phyloP scores from a whole-genome alignment of 2,329 filamentous ascomycete species.

The Neospermospora avenae region DNA sequence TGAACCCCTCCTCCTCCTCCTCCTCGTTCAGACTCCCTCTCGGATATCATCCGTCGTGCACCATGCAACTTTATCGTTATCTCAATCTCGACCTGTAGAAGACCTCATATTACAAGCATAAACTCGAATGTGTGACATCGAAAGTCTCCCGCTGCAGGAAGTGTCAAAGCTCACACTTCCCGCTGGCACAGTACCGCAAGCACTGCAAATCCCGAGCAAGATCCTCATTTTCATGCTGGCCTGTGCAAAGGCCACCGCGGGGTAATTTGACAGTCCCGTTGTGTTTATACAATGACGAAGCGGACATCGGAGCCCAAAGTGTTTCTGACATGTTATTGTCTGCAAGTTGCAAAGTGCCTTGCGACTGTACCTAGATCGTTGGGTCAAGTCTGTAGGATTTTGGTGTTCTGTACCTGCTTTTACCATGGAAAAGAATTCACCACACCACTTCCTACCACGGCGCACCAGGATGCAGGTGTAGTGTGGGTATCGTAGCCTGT shows the following conservation, averaged over 20 bases:
- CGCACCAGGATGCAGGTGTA: constrained; percentile 11
- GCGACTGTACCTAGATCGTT: neutral
- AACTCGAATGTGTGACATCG: constrained; percentile 30
- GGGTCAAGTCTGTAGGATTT: neutral
- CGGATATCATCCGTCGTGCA: constrained; percentile 21
- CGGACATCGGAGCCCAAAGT: neutral
- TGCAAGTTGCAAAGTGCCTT: neutral
- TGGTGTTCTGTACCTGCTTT: constrained; percentile 2
- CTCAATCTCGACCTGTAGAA: constrained; percentile 8
- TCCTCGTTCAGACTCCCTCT: constrained; percentile 15
- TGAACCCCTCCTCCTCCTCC: neutral
- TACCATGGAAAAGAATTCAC: constrained; percentile 6
- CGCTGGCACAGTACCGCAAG: constrained; percentile 17
- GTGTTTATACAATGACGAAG: constrained; percentile 4
- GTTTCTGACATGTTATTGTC: constrained; percentile 7
- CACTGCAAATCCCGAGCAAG: constrained; percentile 14
- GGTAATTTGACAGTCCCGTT: constrained; percentile 7
- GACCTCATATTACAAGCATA: constrained; percentile 15
- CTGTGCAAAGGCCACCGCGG: constrained; percentile 18
- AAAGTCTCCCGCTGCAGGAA: constrained; percentile 26
- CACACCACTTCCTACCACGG: constrained; percentile 20
- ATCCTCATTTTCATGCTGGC: constrained; percentile 22
- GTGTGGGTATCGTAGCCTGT: constrained; percentile 19
- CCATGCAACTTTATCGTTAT: constrained; percentile 23
- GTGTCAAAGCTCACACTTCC: constrained; percentile 23